Evolutionary conservation across 495 filamentous ascomycete genomes (phyloP).

Genomic region (Annulohypoxylon moriforme): DNA sequence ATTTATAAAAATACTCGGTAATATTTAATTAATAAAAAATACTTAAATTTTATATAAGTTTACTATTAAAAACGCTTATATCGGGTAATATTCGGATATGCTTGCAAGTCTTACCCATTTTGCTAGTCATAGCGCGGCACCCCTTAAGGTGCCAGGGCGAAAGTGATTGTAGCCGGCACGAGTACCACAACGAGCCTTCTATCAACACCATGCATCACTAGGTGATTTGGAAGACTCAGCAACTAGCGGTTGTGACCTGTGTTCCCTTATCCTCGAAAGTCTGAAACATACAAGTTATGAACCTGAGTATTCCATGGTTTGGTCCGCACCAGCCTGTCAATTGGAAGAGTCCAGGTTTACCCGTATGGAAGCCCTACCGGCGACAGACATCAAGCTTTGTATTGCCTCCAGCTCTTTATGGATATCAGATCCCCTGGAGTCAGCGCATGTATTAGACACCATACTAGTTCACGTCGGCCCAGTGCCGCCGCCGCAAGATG

Average conservation of each 20-base stretch:
- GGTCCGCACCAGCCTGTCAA: neutral
- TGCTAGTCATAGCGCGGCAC: no score
- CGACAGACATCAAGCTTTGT: neutral
- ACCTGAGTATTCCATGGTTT: neutral
- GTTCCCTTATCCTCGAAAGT: neutral
- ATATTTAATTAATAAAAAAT: no score
- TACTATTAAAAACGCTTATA: no score
- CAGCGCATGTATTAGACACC: neutral
- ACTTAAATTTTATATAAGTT: no score
- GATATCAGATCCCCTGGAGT: neutral
- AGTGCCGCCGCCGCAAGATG: neutral
- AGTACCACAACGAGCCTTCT: neutral
- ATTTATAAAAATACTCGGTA: no score
- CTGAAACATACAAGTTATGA: neutral
- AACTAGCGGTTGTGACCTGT: neutral
- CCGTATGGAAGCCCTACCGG: neutral
- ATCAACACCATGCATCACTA: neutral
- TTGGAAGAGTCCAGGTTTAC: neutral
- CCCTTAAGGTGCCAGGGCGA: no score
- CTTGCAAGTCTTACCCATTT: no score
- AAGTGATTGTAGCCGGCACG: no score
- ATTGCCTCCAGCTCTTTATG: neutral
- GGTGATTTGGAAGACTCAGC: neutral
- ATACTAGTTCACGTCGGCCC: neutral
- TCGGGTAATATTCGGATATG: no score